Evolutionary conservation across 1,284 basidiomycete genomes (phyloP).

Genomic region (Meripilus lineatus): DNA sequence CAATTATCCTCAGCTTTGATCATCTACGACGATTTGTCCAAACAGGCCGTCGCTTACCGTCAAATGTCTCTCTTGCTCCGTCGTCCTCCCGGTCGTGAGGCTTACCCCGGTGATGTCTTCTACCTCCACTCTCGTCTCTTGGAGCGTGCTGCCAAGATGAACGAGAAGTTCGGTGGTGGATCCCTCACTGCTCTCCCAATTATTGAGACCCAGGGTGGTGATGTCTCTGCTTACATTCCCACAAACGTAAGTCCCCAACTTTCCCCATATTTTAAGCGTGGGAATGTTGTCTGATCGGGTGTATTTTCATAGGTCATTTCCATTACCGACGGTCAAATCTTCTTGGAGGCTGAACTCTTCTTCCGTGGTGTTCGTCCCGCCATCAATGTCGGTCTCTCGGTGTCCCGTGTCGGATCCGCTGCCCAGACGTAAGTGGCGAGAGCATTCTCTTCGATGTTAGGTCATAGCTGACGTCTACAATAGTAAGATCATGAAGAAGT

Average conservation of each 20-base stretch:
- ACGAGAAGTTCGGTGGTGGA: slow-evolving; percentile 95
- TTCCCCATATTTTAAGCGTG: background rate
- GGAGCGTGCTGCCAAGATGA: slow-evolving; percentile 99
- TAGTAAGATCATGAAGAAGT: slow-evolving; percentile 99
- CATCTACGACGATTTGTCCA: slow-evolving; percentile 99
- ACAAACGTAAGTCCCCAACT: slow-evolving; percentile 56
- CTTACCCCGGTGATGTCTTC: slow-evolving; percentile 99
- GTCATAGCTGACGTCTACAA: slow-evolving; percentile 6
- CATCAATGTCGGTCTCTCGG: slow-evolving; percentile 99
- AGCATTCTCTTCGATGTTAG: background rate
- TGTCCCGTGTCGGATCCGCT: slow-evolving; percentile 99
- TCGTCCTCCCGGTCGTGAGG: slow-evolving; percentile 99
- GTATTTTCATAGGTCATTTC: slow-evolving; percentile 73
- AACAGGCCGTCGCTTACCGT: slow-evolving; percentile 99
- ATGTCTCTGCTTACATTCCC: slow-evolving; percentile 97
- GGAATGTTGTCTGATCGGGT: background rate
- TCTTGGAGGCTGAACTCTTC: slow-evolving; percentile 99
- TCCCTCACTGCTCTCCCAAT: slow-evolving; percentile 98
- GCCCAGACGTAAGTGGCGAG: slow-evolving; percentile 87
- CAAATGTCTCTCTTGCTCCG: slow-evolving; percentile 99
- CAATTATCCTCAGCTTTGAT: slow-evolving; percentile 69
- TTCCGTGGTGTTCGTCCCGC: slow-evolving; percentile 99
- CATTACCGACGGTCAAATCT: slow-evolving; percentile 98
- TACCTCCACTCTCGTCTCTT: slow-evolving; percentile 99
- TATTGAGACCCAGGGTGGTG: slow-evolving; percentile 99